Evolutionary conservation across 1,284 basidiomycete species (phyloP), one percentile per base, ranked within the genome.

Genomic region (Cryptococcus depauperatus): DNA sequence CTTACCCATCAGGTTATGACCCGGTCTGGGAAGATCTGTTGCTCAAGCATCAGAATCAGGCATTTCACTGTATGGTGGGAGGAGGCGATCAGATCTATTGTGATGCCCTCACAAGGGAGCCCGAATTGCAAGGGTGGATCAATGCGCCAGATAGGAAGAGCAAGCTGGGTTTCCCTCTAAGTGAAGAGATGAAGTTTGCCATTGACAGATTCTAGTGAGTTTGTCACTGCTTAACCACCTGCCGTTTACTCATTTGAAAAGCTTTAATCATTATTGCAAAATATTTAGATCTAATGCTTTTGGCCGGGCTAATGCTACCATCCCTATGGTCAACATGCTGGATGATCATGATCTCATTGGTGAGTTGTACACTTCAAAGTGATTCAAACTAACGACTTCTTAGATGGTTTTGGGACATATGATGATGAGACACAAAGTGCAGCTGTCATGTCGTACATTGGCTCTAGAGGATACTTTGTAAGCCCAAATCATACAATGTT

Each of bases 21-120:
- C 88, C 86, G 9, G 80, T 97, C 8, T 98, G 93, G 93, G 77
- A 83, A 55, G 92, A 98, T 69, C 70, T 97, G 33, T 77, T 98
- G 25, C 73, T 77, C 34, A 82, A 85, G 56, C 93, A 98, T 60
- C 75, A 77, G 2, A 76, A 80, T 56, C 73, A 76, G 49, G 90
- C 92, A 0, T 93, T 88, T 67, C 93, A 97, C 64, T 81, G 77
- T 44, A 64, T 73, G 60, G 67, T 73, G 9, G 71, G 72, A 11
- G 70, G 71, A 13, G 71, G 71, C 30, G 71, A 72, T 49, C 70
- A 71, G 62, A 69, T 74, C 38, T 74, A 75, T 57, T 74, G 71
- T 46, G 73, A 75, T 54, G 60, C 70, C 4, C 56, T 75, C 37
- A 70, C 69, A 5, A 57, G 64, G 42, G 74, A 76, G 55, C 70